phyloP scores from a whole-genome alignment of 2,329 filamentous ascomycete genomes.

The Fusarium agapanthi region DNA sequence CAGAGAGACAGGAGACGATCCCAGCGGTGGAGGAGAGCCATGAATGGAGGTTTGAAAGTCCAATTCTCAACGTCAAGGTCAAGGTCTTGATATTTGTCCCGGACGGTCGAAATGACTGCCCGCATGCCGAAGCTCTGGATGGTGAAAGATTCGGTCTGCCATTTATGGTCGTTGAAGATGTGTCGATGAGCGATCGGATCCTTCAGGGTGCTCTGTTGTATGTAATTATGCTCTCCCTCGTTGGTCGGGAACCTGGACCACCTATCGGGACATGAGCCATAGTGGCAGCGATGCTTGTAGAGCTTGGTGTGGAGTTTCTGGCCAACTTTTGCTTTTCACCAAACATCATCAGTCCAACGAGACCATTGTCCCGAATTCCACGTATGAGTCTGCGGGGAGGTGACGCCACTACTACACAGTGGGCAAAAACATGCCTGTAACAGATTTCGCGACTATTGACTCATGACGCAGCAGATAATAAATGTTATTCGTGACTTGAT shows the following conservation, averaged over 20 bases:
- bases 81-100: slow-evolving; percentile 14
- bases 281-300: not conserved
- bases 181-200: slow-evolving; percentile 13
- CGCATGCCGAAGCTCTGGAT: slow-evolving; percentile 13
- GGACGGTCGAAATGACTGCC: not conserved
- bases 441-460: not conserved
- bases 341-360: fast-evolving
- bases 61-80: slow-evolving; percentile 5
- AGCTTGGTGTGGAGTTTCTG: not conserved
- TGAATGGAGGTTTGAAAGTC: slow-evolving; percentile 17
- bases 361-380: too few relatives aligned
- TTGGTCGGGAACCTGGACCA: slow-evolving; percentile 7
- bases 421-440: not conserved
- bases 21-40: slow-evolving; percentile 22
- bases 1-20: not conserved
- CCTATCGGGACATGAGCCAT: not conserved
- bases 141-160: slow-evolving; percentile 10
- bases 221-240: not conserved
- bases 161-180: not conserved
- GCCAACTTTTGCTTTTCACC: fast-evolving
- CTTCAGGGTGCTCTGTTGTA: not conserved
- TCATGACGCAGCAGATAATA: fast-evolving
- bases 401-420: too few relatives aligned
- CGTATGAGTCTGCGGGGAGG: too few relatives aligned
- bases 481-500: not conserved